A percentile compares a stretch with the other conserved stretches of the same genome.
phyloP scores from a whole-genome alignment of 768 basidiomycete genomes.

The Coprinopsis strossmayeri region DNA sequence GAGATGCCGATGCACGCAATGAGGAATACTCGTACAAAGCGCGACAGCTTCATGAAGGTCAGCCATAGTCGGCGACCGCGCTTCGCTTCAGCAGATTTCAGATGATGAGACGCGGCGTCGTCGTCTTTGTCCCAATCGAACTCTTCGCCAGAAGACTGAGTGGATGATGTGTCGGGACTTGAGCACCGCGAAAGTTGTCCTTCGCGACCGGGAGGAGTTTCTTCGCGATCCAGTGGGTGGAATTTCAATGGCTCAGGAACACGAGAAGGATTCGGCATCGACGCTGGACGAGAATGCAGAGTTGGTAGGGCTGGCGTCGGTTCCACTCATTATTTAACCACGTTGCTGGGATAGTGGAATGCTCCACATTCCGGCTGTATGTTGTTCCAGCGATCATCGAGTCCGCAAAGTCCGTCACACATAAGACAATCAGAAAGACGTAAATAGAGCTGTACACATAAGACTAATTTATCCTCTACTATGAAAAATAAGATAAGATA shows the following conservation, averaged over 20 bases:
- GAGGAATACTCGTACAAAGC: conserved; percentile 51
- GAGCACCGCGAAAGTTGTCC: conserved; percentile 12
- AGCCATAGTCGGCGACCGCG: conserved; percentile 59
- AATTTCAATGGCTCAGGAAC: background rate
- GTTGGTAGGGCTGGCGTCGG: background rate
- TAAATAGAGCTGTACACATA: background rate
- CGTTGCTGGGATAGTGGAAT: no score
- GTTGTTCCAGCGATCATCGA: no score
- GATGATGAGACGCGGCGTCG: conserved; percentile 24
- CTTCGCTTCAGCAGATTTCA: conserved; percentile 39
- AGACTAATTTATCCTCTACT: background rate
- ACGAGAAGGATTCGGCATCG: background rate
- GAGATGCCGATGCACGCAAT: conserved; percentile 53
- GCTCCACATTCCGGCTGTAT: background rate
- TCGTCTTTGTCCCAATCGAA: conserved; percentile 73
- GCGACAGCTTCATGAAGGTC: conserved; percentile 60
- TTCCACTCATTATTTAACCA: no score
- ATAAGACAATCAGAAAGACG: background rate
- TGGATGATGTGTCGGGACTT: conserved; percentile 33
- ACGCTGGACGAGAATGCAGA: conserved; percentile 2
- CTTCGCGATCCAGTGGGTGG: conserved; percentile 8
- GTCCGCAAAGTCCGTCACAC: no score
- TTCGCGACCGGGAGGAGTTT: conserved; percentile 5
- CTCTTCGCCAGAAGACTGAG: conserved; percentile 39
- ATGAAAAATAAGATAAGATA: background rate